Percentiles rank a stretch among this genome's conserved stretches.
Conservation (phyloP, 768 basidiomycete species). For the Tricholoma bakamatsutake region DNA sequence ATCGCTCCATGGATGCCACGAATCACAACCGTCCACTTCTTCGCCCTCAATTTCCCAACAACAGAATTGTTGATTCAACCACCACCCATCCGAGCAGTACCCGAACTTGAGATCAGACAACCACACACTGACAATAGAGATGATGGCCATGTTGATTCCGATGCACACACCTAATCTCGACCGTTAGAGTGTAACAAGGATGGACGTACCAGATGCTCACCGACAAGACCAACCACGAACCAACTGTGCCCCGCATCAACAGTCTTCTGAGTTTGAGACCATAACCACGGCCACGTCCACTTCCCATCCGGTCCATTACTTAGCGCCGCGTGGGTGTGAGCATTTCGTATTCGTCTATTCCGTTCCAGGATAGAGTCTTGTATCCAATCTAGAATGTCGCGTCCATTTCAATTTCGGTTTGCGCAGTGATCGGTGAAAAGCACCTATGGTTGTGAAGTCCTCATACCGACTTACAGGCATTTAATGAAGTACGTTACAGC, state of each 20-base stretch:
- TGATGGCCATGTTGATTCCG: slow-evolving; percentile 90
- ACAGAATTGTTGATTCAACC: slow-evolving; percentile 97
- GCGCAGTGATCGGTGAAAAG: slow-evolving; percentile 14
- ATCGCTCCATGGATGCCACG: slow-evolving; percentile 89
- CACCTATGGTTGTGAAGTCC: slow-evolving; percentile 93
- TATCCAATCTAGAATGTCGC: slow-evolving; percentile 74
- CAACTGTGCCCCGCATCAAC: slow-evolving; percentile 80
- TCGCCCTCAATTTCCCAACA: slow-evolving; percentile 93
- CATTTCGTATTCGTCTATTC: slow-evolving; percentile 63
- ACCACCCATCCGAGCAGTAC: slow-evolving; percentile 96
- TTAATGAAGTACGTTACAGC: slow-evolving; percentile 10
- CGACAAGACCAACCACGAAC: slow-evolving; percentile 87
- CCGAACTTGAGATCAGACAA: slow-evolving; percentile 97
- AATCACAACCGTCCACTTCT: slow-evolving; percentile 75
- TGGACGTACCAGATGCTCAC: slow-evolving; percentile 39
- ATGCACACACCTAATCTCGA: slow-evolving; percentile 68
- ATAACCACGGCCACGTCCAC: slow-evolving; percentile 51
- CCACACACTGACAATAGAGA: slow-evolving; percentile 96
- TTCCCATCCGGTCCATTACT: slow-evolving; percentile 43
- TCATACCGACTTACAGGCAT: slow-evolving; percentile 68
- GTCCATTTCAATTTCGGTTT: slow-evolving; percentile 3
- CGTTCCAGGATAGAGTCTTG: slow-evolving; percentile 91
- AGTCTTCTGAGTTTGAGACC: slow-evolving; percentile 53
- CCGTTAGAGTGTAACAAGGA: background rate
- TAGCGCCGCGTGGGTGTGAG: slow-evolving; percentile 35